Conservation (phyloP, 257 asterid genomes). For the Oldenlandia corymbosa region DNA sequence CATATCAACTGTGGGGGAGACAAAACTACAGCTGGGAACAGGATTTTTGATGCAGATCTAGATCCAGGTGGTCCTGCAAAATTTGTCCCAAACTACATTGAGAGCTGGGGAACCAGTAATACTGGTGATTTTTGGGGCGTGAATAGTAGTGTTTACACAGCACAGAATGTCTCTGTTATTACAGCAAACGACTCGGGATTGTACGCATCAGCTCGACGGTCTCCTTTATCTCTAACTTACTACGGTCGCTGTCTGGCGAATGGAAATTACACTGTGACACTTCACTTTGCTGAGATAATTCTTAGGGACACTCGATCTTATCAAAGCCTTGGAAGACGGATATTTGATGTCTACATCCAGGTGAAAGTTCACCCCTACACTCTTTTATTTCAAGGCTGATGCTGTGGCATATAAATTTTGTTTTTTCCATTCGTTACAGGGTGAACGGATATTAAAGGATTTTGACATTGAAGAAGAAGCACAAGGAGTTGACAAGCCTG, state of each 20-base stretch:
- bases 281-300: constrained; percentile 58
- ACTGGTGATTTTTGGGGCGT: constrained; percentile 40
- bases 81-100: constrained; percentile 18
- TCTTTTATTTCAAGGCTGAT: not conserved
- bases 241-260: constrained; percentile 60
- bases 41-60: constrained; percentile 35
- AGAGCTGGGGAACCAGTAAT: constrained; percentile 53
- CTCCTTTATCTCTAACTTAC: constrained; percentile 52
- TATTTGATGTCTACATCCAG: constrained; percentile 64
- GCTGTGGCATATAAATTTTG: not conserved
- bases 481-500: constrained; percentile 35
- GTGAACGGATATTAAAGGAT: constrained; percentile 31
- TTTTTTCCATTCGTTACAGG: constrained; percentile 29
- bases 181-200: constrained; percentile 30
- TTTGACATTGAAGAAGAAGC: constrained; percentile 42
- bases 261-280: constrained; percentile 57
- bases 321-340: constrained; percentile 55
- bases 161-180: constrained; percentile 36
- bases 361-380: constrained; percentile 16
- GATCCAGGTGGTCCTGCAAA: constrained; percentile 34
- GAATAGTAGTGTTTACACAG: constrained; percentile 17
- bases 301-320: constrained; percentile 41
- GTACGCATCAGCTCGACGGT: constrained; percentile 43
- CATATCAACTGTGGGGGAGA: constrained; percentile 57
- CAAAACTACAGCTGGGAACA: constrained; percentile 20